These are phyloP conservation scores for Cladophialophora carrionii DNA, from an alignment of 2,329 filamentous ascomycete genomes.

Conservation along the genomic window DNA sequence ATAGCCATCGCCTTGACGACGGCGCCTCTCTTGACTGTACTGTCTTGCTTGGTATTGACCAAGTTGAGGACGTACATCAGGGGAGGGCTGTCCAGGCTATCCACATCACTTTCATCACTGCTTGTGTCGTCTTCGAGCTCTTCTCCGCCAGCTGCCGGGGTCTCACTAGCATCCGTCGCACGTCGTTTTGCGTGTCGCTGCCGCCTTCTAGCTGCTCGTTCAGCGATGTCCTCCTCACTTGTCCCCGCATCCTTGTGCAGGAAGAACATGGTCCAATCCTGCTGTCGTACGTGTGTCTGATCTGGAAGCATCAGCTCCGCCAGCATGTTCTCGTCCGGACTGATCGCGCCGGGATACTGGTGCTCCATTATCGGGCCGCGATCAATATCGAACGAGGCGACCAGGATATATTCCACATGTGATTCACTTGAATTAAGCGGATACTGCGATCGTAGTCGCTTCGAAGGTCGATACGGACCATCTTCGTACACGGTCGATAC, in stretches of 20 bases:
- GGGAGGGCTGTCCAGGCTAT: conserved; percentile 79
- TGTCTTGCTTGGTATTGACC: conserved; percentile 97
- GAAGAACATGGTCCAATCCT: conserved; percentile 99
- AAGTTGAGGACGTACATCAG: conserved; percentile 96
- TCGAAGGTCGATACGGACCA: conserved; percentile 40
- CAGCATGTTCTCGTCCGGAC: conserved; percentile 95
- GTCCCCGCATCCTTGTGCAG: conserved; percentile 90
- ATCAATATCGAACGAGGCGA: conserved; percentile 96
- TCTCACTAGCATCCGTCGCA: conserved; percentile 44
- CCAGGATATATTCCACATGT: conserved; percentile 98
- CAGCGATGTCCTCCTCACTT: conserved; percentile 72
- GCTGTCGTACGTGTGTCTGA: conserved; percentile 88
- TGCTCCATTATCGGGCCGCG: conserved; percentile 97
- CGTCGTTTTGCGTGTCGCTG: conserved; percentile 42
- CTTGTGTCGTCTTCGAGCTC: conserved; percentile 49
- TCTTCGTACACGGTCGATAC: conserved; percentile 43
- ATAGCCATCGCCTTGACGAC: conserved; percentile 99
- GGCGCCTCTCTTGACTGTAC: conserved; percentile 67
- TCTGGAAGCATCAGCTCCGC: conserved; percentile 98
- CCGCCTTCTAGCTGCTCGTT: conserved; percentile 51
- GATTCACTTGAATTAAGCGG: conserved; percentile 75
- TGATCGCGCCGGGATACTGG: conserved; percentile 92
- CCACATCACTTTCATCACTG: conserved; percentile 62
- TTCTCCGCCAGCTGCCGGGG: conserved; percentile 55
- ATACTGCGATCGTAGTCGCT: conserved; percentile 72